Base-by-base conservation (phyloP, 257 asterid genomes). In the Plantago major region DNA sequence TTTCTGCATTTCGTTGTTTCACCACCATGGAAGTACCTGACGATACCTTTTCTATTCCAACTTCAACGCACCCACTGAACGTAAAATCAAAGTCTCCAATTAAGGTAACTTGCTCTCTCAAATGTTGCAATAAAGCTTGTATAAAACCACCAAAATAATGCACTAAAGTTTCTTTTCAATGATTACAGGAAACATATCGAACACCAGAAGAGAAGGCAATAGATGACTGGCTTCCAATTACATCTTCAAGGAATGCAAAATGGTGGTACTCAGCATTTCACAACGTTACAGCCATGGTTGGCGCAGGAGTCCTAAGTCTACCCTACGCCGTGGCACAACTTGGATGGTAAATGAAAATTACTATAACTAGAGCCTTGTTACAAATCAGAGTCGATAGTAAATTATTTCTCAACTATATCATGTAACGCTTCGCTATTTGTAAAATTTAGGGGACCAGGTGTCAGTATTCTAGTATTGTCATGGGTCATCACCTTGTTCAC, bases 401-500 rank as follows among this genome's bases (percentile, higher is more conserved):
- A 42, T 57, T 12, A 12, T 17, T 47, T 60, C 16, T 11, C 10
- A 4, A 11, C 10, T 13, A 45, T 15, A 38, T 10, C 22, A 46
- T 60, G 26, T 26, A 44, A n/a, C 48, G 38, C 18, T 17, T 67
- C 44, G 17, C 37, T 52, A 13, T 30, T 22, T 52, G 22, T 46
- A 58, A 17, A 33, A 3, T 45, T 10, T 15, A 82, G 86, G 89
- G 86, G 89, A 12, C 84, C 86, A 3, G 89, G 89, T 30, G 72
- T 80, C 2, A 56, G 51, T 6, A 43, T 77, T 30, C 26, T 82
- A 28, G 13, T 74, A 6, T 56, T 79, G 16, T 82, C 86, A 13
- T 82, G 89, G 84, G 42, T 79, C 67, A 71, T 82, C 62, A 82
- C 89, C 8, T 49, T 77, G 46, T 82, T 79, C 75, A 82, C 84